Evolutionary conservation across 2,329 filamentous ascomycete genomes (phyloP).

Genomic region (Trichoderma koningii): DNA sequence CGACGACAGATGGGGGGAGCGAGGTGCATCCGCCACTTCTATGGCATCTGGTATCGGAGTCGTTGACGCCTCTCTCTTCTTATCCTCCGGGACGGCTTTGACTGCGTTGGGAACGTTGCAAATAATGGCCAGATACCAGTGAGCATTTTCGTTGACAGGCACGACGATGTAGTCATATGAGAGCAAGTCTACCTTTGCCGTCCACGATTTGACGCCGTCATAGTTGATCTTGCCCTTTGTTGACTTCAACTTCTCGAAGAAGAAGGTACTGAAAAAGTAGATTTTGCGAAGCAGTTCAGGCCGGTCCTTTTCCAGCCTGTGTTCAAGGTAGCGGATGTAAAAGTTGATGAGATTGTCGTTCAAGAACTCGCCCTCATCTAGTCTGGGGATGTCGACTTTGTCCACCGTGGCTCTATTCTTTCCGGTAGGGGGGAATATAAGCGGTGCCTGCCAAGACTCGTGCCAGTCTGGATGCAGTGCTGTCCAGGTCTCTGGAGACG

Average conservation of each 20-base stretch:
- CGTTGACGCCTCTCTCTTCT: slow-evolving; percentile 7
- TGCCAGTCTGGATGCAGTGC: slow-evolving; percentile 53
- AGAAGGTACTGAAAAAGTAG: slow-evolving; percentile 92
- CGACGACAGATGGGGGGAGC: slow-evolving; percentile 27
- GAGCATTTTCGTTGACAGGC: slow-evolving; percentile 81
- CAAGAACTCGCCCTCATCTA: slow-evolving; percentile 82
- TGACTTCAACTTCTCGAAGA: slow-evolving; percentile 76
- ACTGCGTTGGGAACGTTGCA: slow-evolving; percentile 77
- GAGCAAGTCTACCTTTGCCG: slow-evolving; percentile 80
- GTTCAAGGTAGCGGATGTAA: slow-evolving; percentile 75
- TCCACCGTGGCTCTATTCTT: slow-evolving; percentile 67
- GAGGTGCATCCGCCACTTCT: slow-evolving; percentile 18
- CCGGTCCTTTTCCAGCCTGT: slow-evolving; percentile 55
- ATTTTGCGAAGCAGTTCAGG: slow-evolving; percentile 64
- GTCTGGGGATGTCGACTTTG: slow-evolving; percentile 69
- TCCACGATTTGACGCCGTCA: slow-evolving; percentile 84
- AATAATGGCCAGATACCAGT: slow-evolving; percentile 96
- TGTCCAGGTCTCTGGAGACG: slow-evolving; percentile 50
- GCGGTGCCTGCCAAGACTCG: slow-evolving; percentile 56
- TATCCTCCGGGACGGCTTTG: slow-evolving; percentile 26
- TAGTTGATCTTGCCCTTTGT: slow-evolving; percentile 72
- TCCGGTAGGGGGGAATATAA: slow-evolving; percentile 62
- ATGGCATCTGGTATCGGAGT: slow-evolving; percentile 28
- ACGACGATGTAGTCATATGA: slow-evolving; percentile 86
- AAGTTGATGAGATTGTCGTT: slow-evolving; percentile 94